phyloP scores from a whole-genome alignment of 768 basidiomycete species.

The Solioccasus polychromus region DNA sequence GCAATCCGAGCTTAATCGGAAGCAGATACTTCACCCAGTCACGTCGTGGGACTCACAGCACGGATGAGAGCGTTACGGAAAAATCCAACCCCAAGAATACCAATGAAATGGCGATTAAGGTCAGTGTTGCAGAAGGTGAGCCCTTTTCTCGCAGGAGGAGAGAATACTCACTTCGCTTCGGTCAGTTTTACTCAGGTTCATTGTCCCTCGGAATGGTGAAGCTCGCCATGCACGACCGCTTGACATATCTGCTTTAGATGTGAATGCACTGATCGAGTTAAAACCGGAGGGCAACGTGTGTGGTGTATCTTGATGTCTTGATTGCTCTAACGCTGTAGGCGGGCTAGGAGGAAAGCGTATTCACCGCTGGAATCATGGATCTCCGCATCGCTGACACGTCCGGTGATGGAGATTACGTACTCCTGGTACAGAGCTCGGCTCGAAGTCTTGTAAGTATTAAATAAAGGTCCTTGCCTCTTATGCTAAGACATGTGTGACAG shows the following conservation, averaged over 20 bases:
- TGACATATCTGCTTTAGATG: constrained; percentile 56
- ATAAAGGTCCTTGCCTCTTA: not conserved
- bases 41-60: constrained; percentile 39
- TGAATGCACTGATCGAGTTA: constrained; percentile 61
- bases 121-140: constrained; percentile 45
- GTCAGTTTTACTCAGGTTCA: constrained; percentile 41
- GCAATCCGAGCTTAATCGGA: constrained; percentile 69
- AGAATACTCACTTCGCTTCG: not conserved
- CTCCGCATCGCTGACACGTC: constrained; percentile 51
- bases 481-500: constrained; percentile 30
- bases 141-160: not conserved
- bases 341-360: constrained; percentile 63
- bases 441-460: constrained; percentile 52
- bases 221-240: constrained; percentile 42
- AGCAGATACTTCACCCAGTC: constrained; percentile 68
- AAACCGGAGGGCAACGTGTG: constrained; percentile 70
- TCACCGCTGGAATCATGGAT: constrained; percentile 65
- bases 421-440: constrained; percentile 56
- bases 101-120: constrained; percentile 49
- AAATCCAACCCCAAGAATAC: constrained; percentile 18
- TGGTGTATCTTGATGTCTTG: not conserved
- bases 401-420: constrained; percentile 28
- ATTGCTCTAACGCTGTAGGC: constrained; percentile 3
- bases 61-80: constrained; percentile 38
- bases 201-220: constrained; percentile 45